Evolutionary conservation across 176 grass and related monocot species (phyloP).

Genomic region (Triticum timopheevii): DNA sequence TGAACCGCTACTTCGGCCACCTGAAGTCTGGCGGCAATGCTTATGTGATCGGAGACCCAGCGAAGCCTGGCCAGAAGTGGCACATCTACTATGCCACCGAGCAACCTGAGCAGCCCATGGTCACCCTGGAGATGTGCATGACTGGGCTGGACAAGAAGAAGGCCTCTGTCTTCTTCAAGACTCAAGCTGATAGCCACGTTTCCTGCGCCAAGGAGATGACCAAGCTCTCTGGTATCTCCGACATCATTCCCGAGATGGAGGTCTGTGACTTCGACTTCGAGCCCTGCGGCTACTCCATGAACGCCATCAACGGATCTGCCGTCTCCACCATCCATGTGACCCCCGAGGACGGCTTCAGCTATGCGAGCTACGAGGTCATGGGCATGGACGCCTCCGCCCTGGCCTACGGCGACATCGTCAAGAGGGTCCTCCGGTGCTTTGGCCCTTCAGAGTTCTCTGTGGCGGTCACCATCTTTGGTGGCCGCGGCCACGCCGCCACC

Average conservation of each 20-base stretch:
- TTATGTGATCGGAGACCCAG: conserved; percentile 68
- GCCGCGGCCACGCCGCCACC: conserved; percentile 18
- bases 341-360: conserved; percentile 81
- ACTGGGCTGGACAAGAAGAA: conserved; percentile 60
- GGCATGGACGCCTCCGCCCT: conserved; percentile 41
- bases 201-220: conserved; percentile 75
- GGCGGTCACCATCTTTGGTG: conserved; percentile 64
- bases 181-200: conserved; percentile 37
- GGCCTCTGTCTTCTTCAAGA: conserved; percentile 76
- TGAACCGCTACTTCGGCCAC: conserved; percentile 51
- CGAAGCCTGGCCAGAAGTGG: conserved; percentile 60
- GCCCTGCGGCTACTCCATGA: conserved; percentile 82
- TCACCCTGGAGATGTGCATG: conserved; percentile 89
- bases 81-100: conserved; percentile 69
- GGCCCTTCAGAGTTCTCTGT: conserved; percentile 66
- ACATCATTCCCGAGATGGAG: conserved; percentile 76
- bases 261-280: conserved; percentile 76
- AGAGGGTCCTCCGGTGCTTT: conserved; percentile 65
- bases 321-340: conserved; percentile 76
- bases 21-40: conserved; percentile 63
- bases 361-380: conserved; percentile 78
- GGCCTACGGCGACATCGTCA: conserved; percentile 41
- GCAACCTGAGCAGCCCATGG: conserved; percentile 59
- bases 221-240: conserved; percentile 57
- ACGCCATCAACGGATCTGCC: conserved; percentile 52